Evolutionary conservation across 73 alveolate species (phyloP).

Genomic region (Tetrahymena thermophila): DNA sequence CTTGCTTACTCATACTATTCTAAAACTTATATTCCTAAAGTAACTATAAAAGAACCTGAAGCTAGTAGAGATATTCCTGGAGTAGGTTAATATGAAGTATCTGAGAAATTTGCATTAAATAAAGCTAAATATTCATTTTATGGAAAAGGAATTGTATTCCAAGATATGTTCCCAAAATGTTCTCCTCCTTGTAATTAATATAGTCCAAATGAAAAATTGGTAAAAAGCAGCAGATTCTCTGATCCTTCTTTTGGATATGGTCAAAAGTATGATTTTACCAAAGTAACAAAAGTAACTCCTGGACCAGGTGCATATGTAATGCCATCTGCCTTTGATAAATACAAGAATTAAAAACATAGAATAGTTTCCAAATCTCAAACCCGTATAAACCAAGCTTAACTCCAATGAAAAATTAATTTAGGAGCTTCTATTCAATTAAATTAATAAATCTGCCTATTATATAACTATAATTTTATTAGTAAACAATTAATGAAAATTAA

Average conservation of each 20-base stretch:
- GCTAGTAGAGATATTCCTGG: slow-evolving; percentile 2
- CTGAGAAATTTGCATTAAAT: background rate
- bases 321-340: background rate
- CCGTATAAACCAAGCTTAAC: background rate
- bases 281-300: background rate
- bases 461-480: background rate
- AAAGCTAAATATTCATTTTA: background rate
- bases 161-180: background rate
- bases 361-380: background rate
- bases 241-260: background rate
- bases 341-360: background rate
- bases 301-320: background rate
- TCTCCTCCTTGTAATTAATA: background rate
- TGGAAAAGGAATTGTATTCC: background rate
- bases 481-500: background rate
- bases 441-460: background rate
- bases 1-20: background rate
- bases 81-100: background rate
- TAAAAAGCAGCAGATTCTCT: background rate
- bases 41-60: background rate
- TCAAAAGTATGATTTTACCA: background rate
- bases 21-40: background rate
- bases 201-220: background rate
- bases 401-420: background rate
- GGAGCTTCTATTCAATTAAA: background rate